Base-by-base conservation (phyloP, 2,329 filamentous ascomycete species). In the Penicillium sp. region DNA sequence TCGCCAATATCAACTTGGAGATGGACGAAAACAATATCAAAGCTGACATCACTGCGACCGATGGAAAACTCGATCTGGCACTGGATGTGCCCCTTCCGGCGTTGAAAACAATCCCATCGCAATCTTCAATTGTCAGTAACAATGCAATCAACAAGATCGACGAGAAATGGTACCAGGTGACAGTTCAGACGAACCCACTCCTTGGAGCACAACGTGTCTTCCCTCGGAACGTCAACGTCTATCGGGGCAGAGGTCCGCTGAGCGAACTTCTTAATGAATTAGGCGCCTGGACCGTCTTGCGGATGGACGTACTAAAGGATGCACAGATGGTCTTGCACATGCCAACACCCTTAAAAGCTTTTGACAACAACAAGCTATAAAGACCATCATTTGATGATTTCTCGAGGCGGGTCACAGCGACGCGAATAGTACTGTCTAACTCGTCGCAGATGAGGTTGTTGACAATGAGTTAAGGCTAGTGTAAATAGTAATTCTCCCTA, bases 111-210 rank as follows among this genome's bases (percentile, higher is more conserved):
- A 56, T 60, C 13, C 54, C 57, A 24, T 60, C 60, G 24, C 43
- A 62, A 54, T 55, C 60, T 19, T 55, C 24, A 7, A 57, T 62
- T 14, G 40, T 31, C 10, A 60, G 10, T 19, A 62, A 62, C 57
- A 62, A 62, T 22, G 60, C 57, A 6, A 56, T 62, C 57, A 62
- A 62, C 44, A 52, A 62, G 50, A 62, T 62, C 16, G 60, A 62
- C 19, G 56, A 46, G 31, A 55, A 62, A 55, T 62, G 60, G 60
- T 40, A 50, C 46, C 57, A 62, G 39, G 54, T 62, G 33, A 27
- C 50, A 49, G 57, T 62, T 13, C 60, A 62, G 51, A 47, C 60
- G 19, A 62, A 62, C 27, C 60, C 60, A 39, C 57, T 62, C 9
- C 36, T 60, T 13, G 60, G 18, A 33, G 40, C 57, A 50, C 60